Conservation (phyloP, 2,329 filamentous ascomycete species). For the Fusarium acutatum region DNA sequence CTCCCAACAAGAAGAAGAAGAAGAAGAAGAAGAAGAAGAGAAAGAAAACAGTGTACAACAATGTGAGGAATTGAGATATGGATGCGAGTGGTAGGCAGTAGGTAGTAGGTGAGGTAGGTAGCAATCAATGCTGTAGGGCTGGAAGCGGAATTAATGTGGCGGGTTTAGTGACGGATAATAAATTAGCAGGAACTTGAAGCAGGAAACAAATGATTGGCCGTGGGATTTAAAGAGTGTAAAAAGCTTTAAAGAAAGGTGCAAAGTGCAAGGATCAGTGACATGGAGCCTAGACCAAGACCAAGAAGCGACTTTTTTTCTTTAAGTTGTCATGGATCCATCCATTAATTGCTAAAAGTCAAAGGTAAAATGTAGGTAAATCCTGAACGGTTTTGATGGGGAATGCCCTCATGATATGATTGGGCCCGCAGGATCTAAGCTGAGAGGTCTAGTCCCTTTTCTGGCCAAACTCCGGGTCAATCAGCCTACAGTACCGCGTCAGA, state of each 20-base stretch:
- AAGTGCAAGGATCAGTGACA: slow-evolving; percentile 18
- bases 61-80: not conserved
- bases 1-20: not conserved
- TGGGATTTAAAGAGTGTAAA: not conserved
- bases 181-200: slow-evolving; percentile 8
- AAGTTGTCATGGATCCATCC: not conserved
- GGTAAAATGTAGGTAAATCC: not conserved
- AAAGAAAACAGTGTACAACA: not conserved
- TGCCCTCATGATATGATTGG: slow-evolving; percentile 6
- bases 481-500: not conserved
- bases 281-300: not conserved
- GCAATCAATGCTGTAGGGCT: slow-evolving; percentile 5
- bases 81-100: not conserved
- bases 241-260: not conserved
- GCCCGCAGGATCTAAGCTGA: not conserved
- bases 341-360: not conserved
- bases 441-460: slow-evolving; percentile 10
- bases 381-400: not conserved
- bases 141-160: slow-evolving; percentile 1
- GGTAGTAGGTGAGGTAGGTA: not conserved
- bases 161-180: slow-evolving; percentile 11
- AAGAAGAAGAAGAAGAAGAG: not conserved
- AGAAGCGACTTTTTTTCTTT: not conserved
- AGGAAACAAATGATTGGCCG: slow-evolving; percentile 16
- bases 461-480: slow-evolving; percentile 9